Percentiles rank a stretch among this genome's conserved stretches.
These are phyloP conservation scores for Haberlea rhodopensis DNA, from an alignment of 257 asterid species.

Conservation along the genomic window DNA sequence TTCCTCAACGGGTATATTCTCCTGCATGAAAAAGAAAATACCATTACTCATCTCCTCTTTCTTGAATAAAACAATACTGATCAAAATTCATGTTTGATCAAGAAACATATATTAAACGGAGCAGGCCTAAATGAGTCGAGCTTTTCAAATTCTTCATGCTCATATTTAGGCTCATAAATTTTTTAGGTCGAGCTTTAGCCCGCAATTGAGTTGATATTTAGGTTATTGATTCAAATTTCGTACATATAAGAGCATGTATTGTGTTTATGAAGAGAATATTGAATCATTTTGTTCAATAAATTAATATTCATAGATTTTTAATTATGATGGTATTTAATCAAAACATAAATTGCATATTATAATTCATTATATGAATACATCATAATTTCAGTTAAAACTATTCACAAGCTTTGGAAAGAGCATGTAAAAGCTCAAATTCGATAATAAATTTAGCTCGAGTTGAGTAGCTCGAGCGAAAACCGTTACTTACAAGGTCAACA, in stretches of 20 bases:
- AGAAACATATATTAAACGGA: neutral
- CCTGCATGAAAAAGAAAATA: slow-evolving; percentile 37
- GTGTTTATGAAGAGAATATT: neutral
- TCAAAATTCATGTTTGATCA: neutral
- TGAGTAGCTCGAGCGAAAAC: neutral
- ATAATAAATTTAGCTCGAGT: neutral
- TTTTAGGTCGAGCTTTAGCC: too few species aligned
- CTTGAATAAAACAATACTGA: neutral
- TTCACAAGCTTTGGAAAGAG: neutral
- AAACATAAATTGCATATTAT: neutral
- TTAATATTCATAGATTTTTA: too few species aligned
- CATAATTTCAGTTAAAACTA: neutral
- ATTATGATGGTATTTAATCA: neutral
- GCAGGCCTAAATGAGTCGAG: too few species aligned
- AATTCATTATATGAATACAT: neutral
- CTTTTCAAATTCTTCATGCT: too few species aligned
- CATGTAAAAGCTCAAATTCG: neutral
- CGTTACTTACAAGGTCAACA: slow-evolving; percentile 38
- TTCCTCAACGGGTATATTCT: slow-evolving; percentile 68
- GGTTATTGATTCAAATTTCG: too few species aligned
- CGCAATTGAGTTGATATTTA: too few species aligned
- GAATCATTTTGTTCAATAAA: too few species aligned
- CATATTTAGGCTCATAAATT: too few species aligned
- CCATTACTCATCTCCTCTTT: neutral
- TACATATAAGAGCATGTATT: neutral